Base-by-base conservation (phyloP, 2,329 filamentous ascomycete genomes). In the Sclerotinia spermophila region DNA sequence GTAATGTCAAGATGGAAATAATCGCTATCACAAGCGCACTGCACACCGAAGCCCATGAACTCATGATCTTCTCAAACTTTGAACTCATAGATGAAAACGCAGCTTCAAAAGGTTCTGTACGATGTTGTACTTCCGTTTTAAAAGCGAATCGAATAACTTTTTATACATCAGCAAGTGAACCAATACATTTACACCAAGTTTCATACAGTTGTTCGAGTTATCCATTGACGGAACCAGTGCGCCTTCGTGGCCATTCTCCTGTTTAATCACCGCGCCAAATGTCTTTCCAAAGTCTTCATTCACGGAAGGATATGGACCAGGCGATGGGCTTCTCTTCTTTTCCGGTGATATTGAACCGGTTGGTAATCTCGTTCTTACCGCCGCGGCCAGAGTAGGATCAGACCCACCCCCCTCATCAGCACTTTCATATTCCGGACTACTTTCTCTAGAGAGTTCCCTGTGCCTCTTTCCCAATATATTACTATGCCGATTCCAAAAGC, bases 111-210 rank as follows among this genome's bases (percentile, higher is more conserved):
- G 92, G 93, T 78, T 95, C 93, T 61, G 90, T 92, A 70, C 92
- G 89, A 78, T 97, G 94, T 78, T 95, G 92, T 42, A 96, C 92
- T 83, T 97, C 94, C 72, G 94, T 92, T 76, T 92, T 89, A 73
- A 97, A 86, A 67, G 92, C 92, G 81, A 97, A 94, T 74, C 94
- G 92, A 77, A 97, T 92, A 81, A 95, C 93, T 96, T 80, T 60
- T 65, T 56, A 67, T 55, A n/a, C 61, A 68, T 78, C 58, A 79
- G 75, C 71, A 71, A 59, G 27, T 72, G 40, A 69, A 38, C 45
- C 38, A 53, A 70, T 59, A 70, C 60, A 59, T 67, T 30, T 48
- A 45, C 30, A 67, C 59, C 58, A 71, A 64, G 27, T 71, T 77
- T 76, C 81, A 77, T 85, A 86, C 85, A 87, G 77, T 86, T 87